Percentiles rank a stretch among this genome's conserved stretches.
Conservation (phyloP, 2,329 filamentous ascomycete genomes). For the Setomelanomma holmii region DNA sequence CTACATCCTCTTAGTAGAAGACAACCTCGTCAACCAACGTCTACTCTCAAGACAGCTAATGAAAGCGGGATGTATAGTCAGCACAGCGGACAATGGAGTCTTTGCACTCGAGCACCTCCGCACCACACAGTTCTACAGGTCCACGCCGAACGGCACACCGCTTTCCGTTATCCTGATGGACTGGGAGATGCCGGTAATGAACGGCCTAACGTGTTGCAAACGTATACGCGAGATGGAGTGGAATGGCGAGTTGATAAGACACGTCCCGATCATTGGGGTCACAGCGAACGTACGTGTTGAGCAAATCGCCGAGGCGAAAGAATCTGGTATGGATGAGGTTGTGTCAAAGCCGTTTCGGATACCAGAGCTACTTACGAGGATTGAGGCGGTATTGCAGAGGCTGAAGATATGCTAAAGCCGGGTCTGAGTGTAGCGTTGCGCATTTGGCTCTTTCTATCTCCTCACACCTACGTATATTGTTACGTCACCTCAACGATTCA, state of each 20-base stretch:
- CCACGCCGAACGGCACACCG: slow-evolving; percentile 26
- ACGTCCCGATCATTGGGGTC: slow-evolving; percentile 42
- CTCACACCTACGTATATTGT: too few relatives aligned
- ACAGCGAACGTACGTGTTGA: slow-evolving; percentile 45
- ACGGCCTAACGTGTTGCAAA: slow-evolving; percentile 34
- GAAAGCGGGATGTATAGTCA: slow-evolving; percentile 45
- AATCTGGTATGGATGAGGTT: slow-evolving; percentile 55
- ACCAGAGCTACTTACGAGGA: slow-evolving; percentile 32
- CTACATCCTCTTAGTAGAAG: slow-evolving; percentile 44
- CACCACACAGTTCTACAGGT: slow-evolving; percentile 39
- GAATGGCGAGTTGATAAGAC: slow-evolving; percentile 22
- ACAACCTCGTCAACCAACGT: slow-evolving; percentile 52
- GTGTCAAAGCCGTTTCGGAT: slow-evolving; percentile 76
- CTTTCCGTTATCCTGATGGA: slow-evolving; percentile 40
- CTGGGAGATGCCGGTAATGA: slow-evolving; percentile 44
- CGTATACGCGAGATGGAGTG: slow-evolving; percentile 36
- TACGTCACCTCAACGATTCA: too few relatives aligned
- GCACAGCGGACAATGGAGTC: slow-evolving; percentile 48
- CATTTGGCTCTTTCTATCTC: too few relatives aligned
- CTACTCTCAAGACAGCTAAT: slow-evolving; percentile 50
- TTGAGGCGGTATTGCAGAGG: not conserved
- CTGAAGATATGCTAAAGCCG: too few relatives aligned
- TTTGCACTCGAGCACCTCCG: slow-evolving; percentile 48
- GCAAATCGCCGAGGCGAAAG: slow-evolving; percentile 37
- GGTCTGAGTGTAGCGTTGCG: too few relatives aligned